Base-by-base conservation (phyloP, 2,329 filamentous ascomycete genomes). In the Diaporthe ilicicola region DNA sequence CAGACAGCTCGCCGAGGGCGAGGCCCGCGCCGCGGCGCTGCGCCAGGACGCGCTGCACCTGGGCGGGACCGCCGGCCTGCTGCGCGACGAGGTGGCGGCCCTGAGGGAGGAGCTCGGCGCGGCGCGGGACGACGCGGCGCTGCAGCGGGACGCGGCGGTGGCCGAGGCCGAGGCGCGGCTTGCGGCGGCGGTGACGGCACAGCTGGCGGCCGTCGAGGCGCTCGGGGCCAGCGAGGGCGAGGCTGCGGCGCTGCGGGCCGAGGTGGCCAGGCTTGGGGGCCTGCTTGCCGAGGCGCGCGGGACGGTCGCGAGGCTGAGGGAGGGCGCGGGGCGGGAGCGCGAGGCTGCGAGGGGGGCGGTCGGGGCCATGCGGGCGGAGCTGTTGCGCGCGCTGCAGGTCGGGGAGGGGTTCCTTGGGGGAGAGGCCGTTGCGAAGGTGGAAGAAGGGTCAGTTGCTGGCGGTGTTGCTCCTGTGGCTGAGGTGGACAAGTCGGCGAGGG, bases 361-460 rank as follows among this genome's bases (percentile, higher is more conserved):
- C 1, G 15, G 51, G 17, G 53, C 69, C 4, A 56, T 73, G 51
- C 50, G 71, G 44, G 56, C 53, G 29, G 64, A 71, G 44, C 42
- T 73, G 34, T 13, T 73, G 3, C 56, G 54, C 46, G 69, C 69
- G 13, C n/a, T 73, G 27, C 22, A 37, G 27, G 50, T 71, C 24
- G 70, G 71, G 27, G 71, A 73, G 37, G 71, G 56, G 44, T 73
- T 68, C 55, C 64, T 73, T 19, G 64, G 44, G 4, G 69, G 32
- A 2, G 44, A 24, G 17, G 53, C 19, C 12, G 44, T 64, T 50
- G 44, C 59, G n/a, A 64, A 64, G 29, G 29, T 22, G 29, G 59
- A 64, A n/a, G 59, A 50, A 3, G 59, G 12, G 5, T n/a, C n/a
- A n/a, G 29, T n/a, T 62, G 42, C 2, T 13, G 56, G 1, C 46